Evolutionary conservation across 768 basidiomycete species (phyloP), one percentile per base, ranked within the genome.

Genomic region (Leccinum ochraceum): DNA sequence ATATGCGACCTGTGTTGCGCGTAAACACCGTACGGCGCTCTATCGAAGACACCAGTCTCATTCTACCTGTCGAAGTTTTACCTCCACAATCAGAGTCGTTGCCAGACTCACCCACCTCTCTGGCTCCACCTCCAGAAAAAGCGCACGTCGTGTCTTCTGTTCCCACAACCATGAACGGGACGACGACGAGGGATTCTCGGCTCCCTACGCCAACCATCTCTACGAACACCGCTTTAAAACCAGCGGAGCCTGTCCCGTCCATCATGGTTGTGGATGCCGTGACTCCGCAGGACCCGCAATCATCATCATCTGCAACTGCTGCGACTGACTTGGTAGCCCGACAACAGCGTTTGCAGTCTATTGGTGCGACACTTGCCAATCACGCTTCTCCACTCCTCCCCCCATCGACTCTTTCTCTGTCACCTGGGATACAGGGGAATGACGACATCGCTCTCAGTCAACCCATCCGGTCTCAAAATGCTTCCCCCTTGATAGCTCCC

Each of bases 1-100:
- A 56, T 16, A 57, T 30, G 17, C 53, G 46, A 16, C 42, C 53
- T 22, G n/a, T 36, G 17, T 53, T 59, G 24, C 24, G 24, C 24
- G 24, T 24, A 24, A 24, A 24, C 24, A 24, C 24, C 24, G 24
- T 24, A 24, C 24, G 24, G 24, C 50, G 8, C 37, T 1, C 32
- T 13, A 6, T 28, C 3, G 60, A 54, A 8, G 53, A 61, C n/a
- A 49, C 55, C 16, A 67, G 30, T 48, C 65, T 74, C 44, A 74
- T 74, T 34, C 74, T 72, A 37, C 73, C 73, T n/a, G 74, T 75
- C 26, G 72, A 69, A 58, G 46, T 73, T 39, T 48, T 75, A 22
- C 52, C 60, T n/a, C 56, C 59, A 48, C 39, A 36, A 44, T 32
- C 57, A 10, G 70, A 70, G 32, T 69, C 72, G 24, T 52, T 61